phyloP scores from a whole-genome alignment of 1,284 basidiomycete species.

The Malassezia vespertilionis region DNA sequence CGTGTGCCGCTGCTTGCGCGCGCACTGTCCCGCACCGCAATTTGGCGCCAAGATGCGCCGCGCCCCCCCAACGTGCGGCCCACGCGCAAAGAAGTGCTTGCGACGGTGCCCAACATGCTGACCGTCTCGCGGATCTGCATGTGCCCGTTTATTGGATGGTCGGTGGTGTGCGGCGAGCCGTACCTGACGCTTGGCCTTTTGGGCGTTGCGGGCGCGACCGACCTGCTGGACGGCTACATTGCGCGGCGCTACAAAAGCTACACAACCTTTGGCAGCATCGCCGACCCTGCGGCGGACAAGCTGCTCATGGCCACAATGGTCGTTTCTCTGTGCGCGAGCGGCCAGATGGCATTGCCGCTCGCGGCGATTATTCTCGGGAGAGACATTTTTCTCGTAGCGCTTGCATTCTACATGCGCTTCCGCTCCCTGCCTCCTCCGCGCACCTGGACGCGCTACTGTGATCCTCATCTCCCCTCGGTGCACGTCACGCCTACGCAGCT shows the following conservation, averaged over 20 bases:
- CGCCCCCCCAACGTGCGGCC: background rate
- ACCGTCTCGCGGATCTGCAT: slow-evolving; percentile 74
- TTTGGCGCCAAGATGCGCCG: background rate
- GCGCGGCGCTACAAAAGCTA: slow-evolving; percentile 62
- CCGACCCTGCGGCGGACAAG: slow-evolving; percentile 97
- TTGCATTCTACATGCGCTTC: slow-evolving; percentile 89
- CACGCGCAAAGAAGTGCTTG: slow-evolving; percentile 5
- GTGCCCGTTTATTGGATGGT: slow-evolving; percentile 80
- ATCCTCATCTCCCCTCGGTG: slow-evolving; percentile 83
- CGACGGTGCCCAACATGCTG: slow-evolving; percentile 81
- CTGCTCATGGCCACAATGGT: slow-evolving; percentile 87
- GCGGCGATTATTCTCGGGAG: slow-evolving; percentile 77
- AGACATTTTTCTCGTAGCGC: slow-evolving; percentile 72
- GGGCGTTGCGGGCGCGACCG: slow-evolving; percentile 76
- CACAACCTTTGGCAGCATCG: slow-evolving; percentile 80
- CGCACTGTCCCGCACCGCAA: background rate
- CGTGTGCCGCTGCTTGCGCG: background rate
- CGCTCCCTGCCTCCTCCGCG: slow-evolving; percentile 77
- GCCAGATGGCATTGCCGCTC: slow-evolving; percentile 71
- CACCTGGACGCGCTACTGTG: slow-evolving; percentile 83
- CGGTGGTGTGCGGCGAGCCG: slow-evolving; percentile 76
- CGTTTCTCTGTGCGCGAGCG: slow-evolving; percentile 69
- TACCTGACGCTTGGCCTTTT: slow-evolving; percentile 67
- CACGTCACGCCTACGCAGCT: slow-evolving; percentile 72
- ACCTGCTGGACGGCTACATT: slow-evolving; percentile 80